Evolutionary conservation across 163 green algal genomes (phyloP).

Genomic region (Chlorella variabilis): DNA sequence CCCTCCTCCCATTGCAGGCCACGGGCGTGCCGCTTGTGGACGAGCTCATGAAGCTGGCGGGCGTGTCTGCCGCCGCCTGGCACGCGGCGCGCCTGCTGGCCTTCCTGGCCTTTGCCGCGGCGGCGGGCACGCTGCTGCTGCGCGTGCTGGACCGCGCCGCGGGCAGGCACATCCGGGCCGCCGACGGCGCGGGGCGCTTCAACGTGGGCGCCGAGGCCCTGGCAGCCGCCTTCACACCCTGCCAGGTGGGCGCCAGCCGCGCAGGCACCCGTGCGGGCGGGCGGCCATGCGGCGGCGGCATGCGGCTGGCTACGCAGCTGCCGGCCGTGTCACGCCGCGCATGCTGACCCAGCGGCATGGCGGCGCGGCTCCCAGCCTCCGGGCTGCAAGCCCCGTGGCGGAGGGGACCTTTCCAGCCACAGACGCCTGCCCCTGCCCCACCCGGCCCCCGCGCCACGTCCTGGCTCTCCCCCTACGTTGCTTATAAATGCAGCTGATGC

Average conservation of each 20-base stretch:
- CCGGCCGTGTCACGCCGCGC: too few relatives aligned
- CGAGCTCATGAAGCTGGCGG: constrained; percentile 21
- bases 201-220: neutral
- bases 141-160: neutral
- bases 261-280: neutral
- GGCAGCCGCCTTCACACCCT: neutral
- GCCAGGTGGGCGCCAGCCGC: neutral
- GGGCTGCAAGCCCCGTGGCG: too few relatives aligned
- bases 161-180: neutral
- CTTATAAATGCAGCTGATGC: constrained; percentile 25
- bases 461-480: too few relatives aligned
- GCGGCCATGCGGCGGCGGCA: neutral
- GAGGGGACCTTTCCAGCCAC: too few relatives aligned
- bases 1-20: too few relatives aligned
- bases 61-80: neutral
- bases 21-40: constrained; percentile 23
- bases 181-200: neutral
- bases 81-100: neutral
- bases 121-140: neutral
- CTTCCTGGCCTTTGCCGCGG: neutral
- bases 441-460: too few relatives aligned
- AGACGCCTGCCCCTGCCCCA: too few relatives aligned
- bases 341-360: too few relatives aligned
- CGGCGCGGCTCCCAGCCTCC: too few relatives aligned
- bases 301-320: neutral